Conservation (phyloP, 192 early-diverging fungal genomes). For the Chytriomyces sp. region DNA sequence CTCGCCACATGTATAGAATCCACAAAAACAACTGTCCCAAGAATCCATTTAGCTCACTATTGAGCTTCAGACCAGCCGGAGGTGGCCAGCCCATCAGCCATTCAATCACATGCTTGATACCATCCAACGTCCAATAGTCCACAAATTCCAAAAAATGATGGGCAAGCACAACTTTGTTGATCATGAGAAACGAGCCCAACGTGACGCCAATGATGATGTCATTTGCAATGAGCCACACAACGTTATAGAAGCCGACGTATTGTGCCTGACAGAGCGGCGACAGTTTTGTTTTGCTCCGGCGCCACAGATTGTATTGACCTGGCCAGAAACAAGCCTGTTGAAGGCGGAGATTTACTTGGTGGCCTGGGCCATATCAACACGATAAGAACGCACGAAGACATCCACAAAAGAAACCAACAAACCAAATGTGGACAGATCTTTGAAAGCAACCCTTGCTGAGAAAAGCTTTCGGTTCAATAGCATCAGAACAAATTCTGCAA, state of each 20-base stretch:
- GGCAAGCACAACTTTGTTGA: conserved; percentile 60
- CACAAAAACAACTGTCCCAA: conserved; percentile 89
- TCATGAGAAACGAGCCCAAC: conserved; percentile 71
- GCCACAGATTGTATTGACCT: conserved; percentile 76
- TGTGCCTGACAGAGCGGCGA: conserved; percentile 63
- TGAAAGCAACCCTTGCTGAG: conserved; percentile 65
- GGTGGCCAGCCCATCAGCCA: conserved; percentile 95
- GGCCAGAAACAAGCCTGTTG: conserved; percentile 87
- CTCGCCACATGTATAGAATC: conserved; percentile 85
- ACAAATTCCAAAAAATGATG: conserved; percentile 18
- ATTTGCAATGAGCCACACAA: conserved; percentile 92
- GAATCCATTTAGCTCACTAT: conserved; percentile 84
- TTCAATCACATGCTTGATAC: conserved; percentile 57
- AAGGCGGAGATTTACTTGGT: conserved; percentile 87
- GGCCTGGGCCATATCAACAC: conserved; percentile 41
- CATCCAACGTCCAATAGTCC: conserved; percentile 26
- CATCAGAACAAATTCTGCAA: conserved; percentile 61
- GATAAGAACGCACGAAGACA: neutral
- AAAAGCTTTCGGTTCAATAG: conserved; percentile 63
- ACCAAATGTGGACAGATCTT: conserved; percentile 69
- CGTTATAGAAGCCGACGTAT: conserved; percentile 95
- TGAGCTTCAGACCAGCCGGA: conserved; percentile 85
- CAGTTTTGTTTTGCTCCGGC: conserved; percentile 58
- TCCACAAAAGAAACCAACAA: conserved; percentile 7
- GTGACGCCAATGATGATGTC: conserved; percentile 87